Evolutionary conservation across 2,329 filamentous ascomycete genomes (phyloP), one percentile per base, ranked within the genome.

Genomic region (Podosphaera xanthii): DNA sequence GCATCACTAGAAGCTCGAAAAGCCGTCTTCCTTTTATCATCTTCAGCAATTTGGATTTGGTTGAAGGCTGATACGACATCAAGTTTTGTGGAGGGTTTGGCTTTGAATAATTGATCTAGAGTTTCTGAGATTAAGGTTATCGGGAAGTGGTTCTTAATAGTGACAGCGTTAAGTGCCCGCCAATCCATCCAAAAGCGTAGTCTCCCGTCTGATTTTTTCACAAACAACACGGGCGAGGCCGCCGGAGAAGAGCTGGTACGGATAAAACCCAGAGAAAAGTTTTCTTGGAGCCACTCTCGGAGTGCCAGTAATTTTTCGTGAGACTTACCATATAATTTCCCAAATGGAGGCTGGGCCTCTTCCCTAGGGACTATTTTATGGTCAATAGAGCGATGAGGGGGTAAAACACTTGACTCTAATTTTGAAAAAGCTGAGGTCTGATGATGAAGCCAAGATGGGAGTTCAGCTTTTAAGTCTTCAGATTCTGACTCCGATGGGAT

Each of bases 41-140:
- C 36, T 40, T 40, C 36, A 40, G 36, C 36, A 22, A 65, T 60
- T 30, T 57, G 38, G 0, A 65, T 58, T 2, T 35, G 30, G 38
- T 62, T 57, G 35, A 61, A 62, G 4, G 58, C 60, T 12, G 46
- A 52, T 30, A 58, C 61, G 22, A 62, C 31, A 40, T 62, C 50
- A 7, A 60, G 36, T 42, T 62, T 62, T 0, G 59, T 58, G 40
- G 7, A 58, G 35, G 6, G 34, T 31, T 58, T 49, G 14, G 56
- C 56, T 9, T 49, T 49, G 7, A 8, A 31, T 34, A 58, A n/a
- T 3, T 6, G 10, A 22, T 31, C 40, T 33, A 49, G 31, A 7
- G 22, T 46, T 58, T 58, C 56, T 44, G 22, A 22, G 8, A 58
- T 7, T 34, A 60, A 38, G 14, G 48, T 36, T 8, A 59, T 22